Evolutionary conservation across 1,284 basidiomycete species (phyloP).

Genomic region (Ceratobasidium theobromae): DNA sequence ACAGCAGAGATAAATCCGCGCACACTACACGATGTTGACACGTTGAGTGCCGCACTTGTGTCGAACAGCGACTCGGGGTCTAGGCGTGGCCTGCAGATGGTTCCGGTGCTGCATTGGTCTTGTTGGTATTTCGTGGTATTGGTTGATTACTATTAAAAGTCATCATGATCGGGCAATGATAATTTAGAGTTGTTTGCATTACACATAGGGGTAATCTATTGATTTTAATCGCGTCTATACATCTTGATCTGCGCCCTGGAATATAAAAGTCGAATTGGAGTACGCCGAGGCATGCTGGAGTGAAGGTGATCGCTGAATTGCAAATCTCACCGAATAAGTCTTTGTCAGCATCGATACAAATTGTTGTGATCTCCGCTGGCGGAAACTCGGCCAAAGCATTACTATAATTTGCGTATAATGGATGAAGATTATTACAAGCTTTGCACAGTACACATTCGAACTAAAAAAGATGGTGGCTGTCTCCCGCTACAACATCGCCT

Average conservation of each 20-base stretch:
- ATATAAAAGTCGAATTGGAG: no score
- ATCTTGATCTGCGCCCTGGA: not conserved
- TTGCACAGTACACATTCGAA: constrained; percentile 13
- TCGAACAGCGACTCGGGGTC: not conserved
- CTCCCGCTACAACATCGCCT: constrained; percentile 18
- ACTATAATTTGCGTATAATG: not conserved
- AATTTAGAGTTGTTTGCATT: not conserved
- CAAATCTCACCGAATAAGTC: no score
- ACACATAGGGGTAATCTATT: not conserved
- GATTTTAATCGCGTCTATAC: not conserved
- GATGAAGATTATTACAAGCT: not conserved
- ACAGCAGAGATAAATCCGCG: not conserved
- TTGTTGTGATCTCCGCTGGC: not conserved
- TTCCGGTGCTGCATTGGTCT: not conserved
- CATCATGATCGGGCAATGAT: not conserved
- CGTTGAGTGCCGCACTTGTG: not conserved
- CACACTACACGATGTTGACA: constrained; percentile 7
- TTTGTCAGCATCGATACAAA: no score
- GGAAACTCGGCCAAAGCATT: not conserved
- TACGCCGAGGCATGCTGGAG: no score
- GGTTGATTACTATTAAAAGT: not conserved
- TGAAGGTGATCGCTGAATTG: no score
- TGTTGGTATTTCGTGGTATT: not conserved
- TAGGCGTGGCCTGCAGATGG: not conserved
- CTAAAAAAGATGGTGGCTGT: not conserved